Percentiles rank a stretch among this genome's conserved stretches.
phyloP scores from a whole-genome alignment of 169 alveolate genomes.

The Plasmodium knowlesi region DNA sequence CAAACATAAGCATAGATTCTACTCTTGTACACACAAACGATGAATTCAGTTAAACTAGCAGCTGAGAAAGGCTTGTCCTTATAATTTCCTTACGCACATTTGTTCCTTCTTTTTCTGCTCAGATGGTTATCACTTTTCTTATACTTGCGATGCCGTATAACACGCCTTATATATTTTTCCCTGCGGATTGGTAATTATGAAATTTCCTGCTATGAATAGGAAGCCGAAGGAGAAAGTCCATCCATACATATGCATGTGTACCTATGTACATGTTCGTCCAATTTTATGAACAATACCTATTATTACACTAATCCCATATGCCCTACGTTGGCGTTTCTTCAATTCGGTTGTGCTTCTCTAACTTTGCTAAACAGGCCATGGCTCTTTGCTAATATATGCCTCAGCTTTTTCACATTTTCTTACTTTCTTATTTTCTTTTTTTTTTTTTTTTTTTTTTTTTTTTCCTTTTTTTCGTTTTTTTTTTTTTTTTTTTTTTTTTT shows the following conservation, averaged over 20 bases:
- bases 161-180: not conserved
- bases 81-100: not conserved
- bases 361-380: conserved; percentile 1
- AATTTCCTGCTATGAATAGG: not conserved
- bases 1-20: not conserved
- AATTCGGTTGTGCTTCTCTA: not conserved
- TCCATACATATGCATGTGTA: not conserved
- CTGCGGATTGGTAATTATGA: not conserved
- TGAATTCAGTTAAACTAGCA: not conserved
- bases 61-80: not conserved
- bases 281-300: not conserved
- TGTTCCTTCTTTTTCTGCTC: not conserved
- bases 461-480: not conserved
- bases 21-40: not conserved
- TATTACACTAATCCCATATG: not conserved
- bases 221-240: not conserved
- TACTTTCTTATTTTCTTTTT: not conserved
- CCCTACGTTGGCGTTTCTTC: not conserved
- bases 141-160: not conserved
- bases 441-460: not conserved
- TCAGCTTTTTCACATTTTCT: not conserved
- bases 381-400: too few relatives aligned
- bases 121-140: not conserved
- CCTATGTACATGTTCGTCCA: not conserved
- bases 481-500: not conserved